These are phyloP conservation scores for Boletellus ananas DNA, from an alignment of 768 basidiomycete genomes.

Conservation along the genomic window DNA sequence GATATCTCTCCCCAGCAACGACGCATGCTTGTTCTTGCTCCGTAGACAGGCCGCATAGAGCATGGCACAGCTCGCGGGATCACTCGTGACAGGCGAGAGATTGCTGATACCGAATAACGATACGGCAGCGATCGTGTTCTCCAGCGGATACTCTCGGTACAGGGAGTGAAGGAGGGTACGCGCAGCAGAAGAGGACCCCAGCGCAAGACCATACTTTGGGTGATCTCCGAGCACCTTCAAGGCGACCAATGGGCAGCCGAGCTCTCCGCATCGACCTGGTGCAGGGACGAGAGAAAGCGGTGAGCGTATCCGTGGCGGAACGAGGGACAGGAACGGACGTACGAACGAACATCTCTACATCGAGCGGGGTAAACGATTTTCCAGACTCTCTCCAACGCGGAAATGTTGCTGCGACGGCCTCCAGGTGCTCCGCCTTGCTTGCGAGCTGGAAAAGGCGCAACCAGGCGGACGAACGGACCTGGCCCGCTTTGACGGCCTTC, in stretches of 20 bases:
- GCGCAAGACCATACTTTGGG: slow-evolving; percentile 53
- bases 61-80: slow-evolving; percentile 55
- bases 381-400: slow-evolving; percentile 48
- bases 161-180: slow-evolving; percentile 58
- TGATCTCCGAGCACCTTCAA: slow-evolving; percentile 60
- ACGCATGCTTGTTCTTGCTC: slow-evolving; percentile 38
- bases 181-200: slow-evolving; percentile 46
- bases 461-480: slow-evolving; percentile 48
- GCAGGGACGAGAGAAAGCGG: neutral
- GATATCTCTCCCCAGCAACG: slow-evolving; percentile 40
- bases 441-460: slow-evolving; percentile 49
- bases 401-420: slow-evolving; percentile 42
- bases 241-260: slow-evolving; percentile 52
- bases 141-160: slow-evolving; percentile 43
- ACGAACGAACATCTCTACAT: slow-evolving; percentile 54
- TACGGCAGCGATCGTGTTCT: slow-evolving; percentile 46
- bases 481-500: slow-evolving; percentile 28
- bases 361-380: slow-evolving; percentile 35
- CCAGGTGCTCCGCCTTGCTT: slow-evolving; percentile 46
- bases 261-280: slow-evolving; percentile 59
- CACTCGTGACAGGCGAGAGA: slow-evolving; percentile 50
- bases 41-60: slow-evolving; percentile 54
- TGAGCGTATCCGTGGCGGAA: neutral
- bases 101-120: slow-evolving; percentile 53
- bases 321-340: slow-evolving; percentile 24